Conservation (phyloP, 1,139 yeast species). For the Yamadazyma aaseri region DNA sequence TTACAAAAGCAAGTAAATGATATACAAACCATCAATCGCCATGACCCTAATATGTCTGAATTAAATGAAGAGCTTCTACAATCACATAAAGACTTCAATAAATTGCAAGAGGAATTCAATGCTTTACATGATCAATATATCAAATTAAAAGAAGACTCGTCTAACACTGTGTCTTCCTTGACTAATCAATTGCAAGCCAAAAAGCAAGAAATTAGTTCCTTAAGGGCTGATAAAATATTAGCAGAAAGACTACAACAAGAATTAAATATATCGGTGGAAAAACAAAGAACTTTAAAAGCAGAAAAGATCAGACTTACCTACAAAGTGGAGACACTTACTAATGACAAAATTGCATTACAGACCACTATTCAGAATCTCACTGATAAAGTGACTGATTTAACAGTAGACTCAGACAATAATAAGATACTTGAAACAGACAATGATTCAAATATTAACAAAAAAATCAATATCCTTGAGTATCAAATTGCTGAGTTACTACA, state of each 20-base stretch:
- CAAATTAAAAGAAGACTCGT: conserved; percentile 24
- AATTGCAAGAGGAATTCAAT: conserved; percentile 22
- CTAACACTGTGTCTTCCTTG: conserved; percentile 27
- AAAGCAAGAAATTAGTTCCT: conserved; percentile 24
- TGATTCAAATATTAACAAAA: conserved; percentile 12
- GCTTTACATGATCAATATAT: conserved; percentile 22
- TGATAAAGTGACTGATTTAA: conserved; percentile 26
- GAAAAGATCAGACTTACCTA: conserved; percentile 49
- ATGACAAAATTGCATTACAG: conserved; percentile 37
- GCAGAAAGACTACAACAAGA: conserved; percentile 36
- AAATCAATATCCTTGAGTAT: conserved; percentile 28
- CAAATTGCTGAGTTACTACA: conserved; percentile 40
- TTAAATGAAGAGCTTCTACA: conserved; percentile 20
- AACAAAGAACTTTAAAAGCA: conserved; percentile 47
- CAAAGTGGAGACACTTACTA: conserved; percentile 36
- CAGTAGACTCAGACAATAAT: conserved; percentile 20
- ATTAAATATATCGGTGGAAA: conserved; percentile 44
- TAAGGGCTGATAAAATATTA: conserved; percentile 20
- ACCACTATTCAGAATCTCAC: conserved; percentile 31
- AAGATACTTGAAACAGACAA: conserved; percentile 4
- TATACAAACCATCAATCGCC: conserved; percentile 16
- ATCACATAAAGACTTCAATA: conserved; percentile 24
- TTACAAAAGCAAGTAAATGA: conserved; percentile 33
- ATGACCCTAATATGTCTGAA: conserved; percentile 9
- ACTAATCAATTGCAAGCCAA: conserved; percentile 28